phyloP scores from a whole-genome alignment of 108 stramenopile genomes.

The Nannochloropsis salina region DNA sequence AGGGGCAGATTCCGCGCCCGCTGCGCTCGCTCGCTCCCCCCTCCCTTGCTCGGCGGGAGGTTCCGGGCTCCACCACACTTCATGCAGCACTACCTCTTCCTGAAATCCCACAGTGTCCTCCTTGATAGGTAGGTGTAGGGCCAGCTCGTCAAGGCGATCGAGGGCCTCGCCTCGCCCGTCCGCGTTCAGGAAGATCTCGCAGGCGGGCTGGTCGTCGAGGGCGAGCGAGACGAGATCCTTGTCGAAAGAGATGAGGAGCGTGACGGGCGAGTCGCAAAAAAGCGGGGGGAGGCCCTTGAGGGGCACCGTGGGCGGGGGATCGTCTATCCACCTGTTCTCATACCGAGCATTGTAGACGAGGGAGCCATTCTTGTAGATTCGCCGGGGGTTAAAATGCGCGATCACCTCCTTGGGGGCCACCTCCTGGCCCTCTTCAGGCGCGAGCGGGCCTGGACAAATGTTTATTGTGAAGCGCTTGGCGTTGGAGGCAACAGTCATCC shows the following conservation, averaged over 20 bases:
- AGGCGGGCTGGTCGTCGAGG: neutral
- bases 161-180: neutral
- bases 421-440: neutral
- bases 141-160: neutral
- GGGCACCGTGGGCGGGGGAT: neutral
- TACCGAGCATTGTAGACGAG: neutral
- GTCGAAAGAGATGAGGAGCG: neutral
- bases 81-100: neutral
- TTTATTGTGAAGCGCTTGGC: slow-evolving; percentile 17
- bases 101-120: neutral
- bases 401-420: neutral
- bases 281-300: neutral
- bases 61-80: slow-evolving; percentile 3
- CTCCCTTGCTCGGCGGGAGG: neutral
- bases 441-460: neutral
- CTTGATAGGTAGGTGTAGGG: neutral
- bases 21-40: neutral
- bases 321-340: neutral
- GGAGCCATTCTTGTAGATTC: slow-evolving; percentile 9
- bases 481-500: neutral
- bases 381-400: neutral
- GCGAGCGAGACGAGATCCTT: neutral
- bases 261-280: neutral
- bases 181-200: slow-evolving; percentile 1
- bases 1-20: neutral